Base-by-base conservation (phyloP, 2,329 filamentous ascomycete genomes). In the Neophaeococcomyces mojaviensis region DNA sequence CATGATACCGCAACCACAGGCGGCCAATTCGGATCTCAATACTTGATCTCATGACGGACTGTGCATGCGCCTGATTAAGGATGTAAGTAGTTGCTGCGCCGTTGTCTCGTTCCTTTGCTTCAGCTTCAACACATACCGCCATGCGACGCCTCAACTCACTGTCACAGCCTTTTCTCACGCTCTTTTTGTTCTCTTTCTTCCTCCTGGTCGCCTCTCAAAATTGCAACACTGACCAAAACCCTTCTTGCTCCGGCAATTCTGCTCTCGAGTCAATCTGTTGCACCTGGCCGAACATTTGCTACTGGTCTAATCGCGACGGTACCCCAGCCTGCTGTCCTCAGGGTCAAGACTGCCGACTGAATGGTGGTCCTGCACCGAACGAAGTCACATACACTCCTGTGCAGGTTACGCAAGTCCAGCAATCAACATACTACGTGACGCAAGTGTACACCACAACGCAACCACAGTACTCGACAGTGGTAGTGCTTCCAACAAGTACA, bases 281-380 rank as follows among this genome's bases (percentile, higher is more conserved):
- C 41, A 46, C 50, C 10, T 52, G 46, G 35, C 55, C 55, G 16
- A 49, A 50, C 39, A 50, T 58, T 16, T 58, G 57, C 40, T 61
- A 59, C 52, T 60, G 55, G 51, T 49, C 53, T 19, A 50, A 60
- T 37, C 50, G 56, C 19, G 47, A 55, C n/a, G 56, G 58, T 5
- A 39, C 46, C 2, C 52, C 58, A 8, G 56, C 50, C 13, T 61
- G 59, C 46, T 61, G 59, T 52, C 55, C 58, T 2, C 44, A 52
- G 19, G 59, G 57, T 31, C 48, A 55, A 47, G 48, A 50, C n/a
- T 61, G 59, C 33, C 34, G 46, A 38, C 50, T 18, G 3, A 35
- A 44, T 24, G 20, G 33, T 19, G 41, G 41, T 13, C 41, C 41
- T 13, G 18, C 35, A 12, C 5, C 24, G 5, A 28, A 10, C 10